Conservation (phyloP, 1,284 basidiomycete species). For the Ceratobasidium sp. region DNA sequence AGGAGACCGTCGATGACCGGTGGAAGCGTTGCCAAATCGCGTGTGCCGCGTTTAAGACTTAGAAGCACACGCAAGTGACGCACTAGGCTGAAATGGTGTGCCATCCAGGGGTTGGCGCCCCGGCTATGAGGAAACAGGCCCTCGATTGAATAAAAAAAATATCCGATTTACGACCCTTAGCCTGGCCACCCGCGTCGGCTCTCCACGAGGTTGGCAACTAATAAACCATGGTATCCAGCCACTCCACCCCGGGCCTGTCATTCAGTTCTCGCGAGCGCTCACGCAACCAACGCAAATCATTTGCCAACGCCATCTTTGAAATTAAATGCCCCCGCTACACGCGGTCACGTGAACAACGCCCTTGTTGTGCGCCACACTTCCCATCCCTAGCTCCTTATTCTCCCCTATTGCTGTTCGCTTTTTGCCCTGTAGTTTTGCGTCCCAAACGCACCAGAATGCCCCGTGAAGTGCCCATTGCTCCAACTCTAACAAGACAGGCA, state of each 20-base stretch:
- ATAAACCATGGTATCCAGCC: no score
- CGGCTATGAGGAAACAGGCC: no score
- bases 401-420: neutral
- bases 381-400: neutral
- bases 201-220: no score
- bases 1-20: neutral
- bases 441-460: conserved; percentile 5
- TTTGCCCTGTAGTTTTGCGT: neutral
- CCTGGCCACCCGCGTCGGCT: neutral
- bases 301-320: neutral
- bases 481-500: neutral
- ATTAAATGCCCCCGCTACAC: neutral
- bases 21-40: neutral
- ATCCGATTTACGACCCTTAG: neutral
- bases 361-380: conserved; percentile 22
- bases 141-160: neutral
- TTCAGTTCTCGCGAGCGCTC: no score
- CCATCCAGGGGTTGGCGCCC: neutral
- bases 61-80: neutral
- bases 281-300: neutral
- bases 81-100: conserved; percentile 10
- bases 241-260: no score
- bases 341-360: conserved; percentile 23
- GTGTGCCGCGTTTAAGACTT: neutral
- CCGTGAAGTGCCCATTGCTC: conserved; percentile 2